Evolutionary conservation across 805 yeast genomes (phyloP).

Genomic region (Wickerhamiella alocasiicola): DNA sequence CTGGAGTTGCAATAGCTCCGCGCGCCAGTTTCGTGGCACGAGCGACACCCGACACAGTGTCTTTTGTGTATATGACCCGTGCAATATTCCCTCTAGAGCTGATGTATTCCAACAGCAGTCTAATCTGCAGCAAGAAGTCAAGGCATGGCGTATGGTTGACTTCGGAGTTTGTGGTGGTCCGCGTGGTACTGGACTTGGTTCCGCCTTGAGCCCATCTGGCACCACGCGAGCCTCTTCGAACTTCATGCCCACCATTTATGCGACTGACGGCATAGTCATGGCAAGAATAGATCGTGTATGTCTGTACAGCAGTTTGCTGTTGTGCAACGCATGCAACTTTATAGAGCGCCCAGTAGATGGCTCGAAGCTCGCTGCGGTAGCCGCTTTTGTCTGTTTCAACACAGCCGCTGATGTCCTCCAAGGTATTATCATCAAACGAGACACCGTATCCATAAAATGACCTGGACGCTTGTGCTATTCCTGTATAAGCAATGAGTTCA

Average conservation of each 20-base stretch:
- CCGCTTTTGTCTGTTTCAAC: conserved; percentile 9
- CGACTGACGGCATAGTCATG: conserved; percentile 11
- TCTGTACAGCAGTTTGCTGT: not conserved
- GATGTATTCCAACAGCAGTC: conserved; percentile 9
- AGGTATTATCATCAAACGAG: conserved; percentile 10
- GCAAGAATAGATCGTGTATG: conserved; percentile 10
- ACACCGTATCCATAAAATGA: conserved; percentile 11
- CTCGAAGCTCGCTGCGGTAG: conserved; percentile 13
- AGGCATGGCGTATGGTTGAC: conserved; percentile 12
- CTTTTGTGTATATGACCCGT: not conserved
- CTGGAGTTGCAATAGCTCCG: not conserved
- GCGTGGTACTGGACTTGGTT: conserved; percentile 4
- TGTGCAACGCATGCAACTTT: conserved; percentile 2
- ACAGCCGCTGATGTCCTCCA: conserved; percentile 10
- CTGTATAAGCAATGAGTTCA: conserved; percentile 1
- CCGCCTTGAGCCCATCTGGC: conserved; percentile 4
- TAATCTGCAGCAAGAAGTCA: conserved; percentile 13
- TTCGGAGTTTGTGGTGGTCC: conserved; percentile 6
- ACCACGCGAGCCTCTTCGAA: conserved; percentile 4
- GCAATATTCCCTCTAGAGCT: not conserved
- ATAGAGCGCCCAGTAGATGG: conserved; percentile 10
- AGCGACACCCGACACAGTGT: conserved; percentile 1
- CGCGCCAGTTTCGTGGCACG: conserved; percentile 1
- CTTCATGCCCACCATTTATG: conserved; percentile 1
- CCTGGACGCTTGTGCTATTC: conserved; percentile 1